phyloP scores from a whole-genome alignment of 805 yeast species.

The Barnettozyma botsteinii region DNA sequence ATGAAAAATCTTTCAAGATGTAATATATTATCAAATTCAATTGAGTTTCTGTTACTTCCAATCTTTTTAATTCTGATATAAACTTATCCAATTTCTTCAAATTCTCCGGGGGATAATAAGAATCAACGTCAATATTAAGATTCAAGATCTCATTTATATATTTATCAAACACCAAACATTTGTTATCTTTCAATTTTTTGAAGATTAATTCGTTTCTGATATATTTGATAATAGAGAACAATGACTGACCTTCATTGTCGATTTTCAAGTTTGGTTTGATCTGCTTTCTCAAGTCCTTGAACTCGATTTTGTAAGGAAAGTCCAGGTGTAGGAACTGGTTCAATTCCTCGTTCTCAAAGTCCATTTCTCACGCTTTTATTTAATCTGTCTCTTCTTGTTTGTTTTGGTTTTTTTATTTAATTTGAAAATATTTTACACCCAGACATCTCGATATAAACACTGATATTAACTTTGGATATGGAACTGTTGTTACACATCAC shows the following conservation, averaged over 20 bases:
- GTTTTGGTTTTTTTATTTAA: not conserved
- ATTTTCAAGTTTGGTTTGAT: slow-evolving; percentile 18
- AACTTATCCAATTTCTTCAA: slow-evolving; percentile 14
- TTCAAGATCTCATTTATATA: slow-evolving; percentile 18
- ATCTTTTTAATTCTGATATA: slow-evolving; percentile 8
- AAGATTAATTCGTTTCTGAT: slow-evolving; percentile 20
- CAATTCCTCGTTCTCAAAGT: slow-evolving; percentile 5
- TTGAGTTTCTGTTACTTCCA: slow-evolving; percentile 9
- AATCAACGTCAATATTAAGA: slow-evolving; percentile 8
- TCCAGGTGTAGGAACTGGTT: slow-evolving; percentile 9
- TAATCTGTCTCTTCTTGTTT: not conserved
- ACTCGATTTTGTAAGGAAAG: slow-evolving; percentile 22
- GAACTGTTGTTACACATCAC: no score
- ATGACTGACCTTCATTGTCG: slow-evolving; percentile 18
- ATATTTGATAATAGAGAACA: slow-evolving; percentile 18
- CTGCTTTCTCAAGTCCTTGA: slow-evolving; percentile 14
- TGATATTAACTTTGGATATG: no score
- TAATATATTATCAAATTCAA: slow-evolving; percentile 19
- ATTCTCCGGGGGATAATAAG: slow-evolving; percentile 23
- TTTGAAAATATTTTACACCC: not conserved
- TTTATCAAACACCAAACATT: slow-evolving; percentile 16
- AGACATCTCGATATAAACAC: no score
- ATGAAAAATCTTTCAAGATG: slow-evolving; percentile 22
- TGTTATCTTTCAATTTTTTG: slow-evolving; percentile 13
- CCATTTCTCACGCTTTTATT: not conserved